Evolutionary conservation across 148 eudicot genomes (phyloP).

Genomic region (Silene conica): DNA sequence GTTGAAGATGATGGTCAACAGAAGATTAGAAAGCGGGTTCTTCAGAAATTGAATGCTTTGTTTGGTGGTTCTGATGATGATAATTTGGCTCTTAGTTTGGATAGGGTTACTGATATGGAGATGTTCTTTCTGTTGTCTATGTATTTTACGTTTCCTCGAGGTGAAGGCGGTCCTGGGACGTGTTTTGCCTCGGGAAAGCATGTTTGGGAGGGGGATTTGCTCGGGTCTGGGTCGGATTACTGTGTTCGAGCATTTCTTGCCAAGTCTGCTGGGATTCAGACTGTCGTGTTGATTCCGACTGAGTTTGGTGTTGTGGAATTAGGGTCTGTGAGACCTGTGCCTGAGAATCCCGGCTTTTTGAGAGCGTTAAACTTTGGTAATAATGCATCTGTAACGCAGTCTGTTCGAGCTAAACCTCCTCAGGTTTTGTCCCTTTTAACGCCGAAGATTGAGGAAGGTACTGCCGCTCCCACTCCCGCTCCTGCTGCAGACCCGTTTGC

Average conservation of each 20-base stretch:
- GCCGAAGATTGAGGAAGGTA: conserved; percentile 37
- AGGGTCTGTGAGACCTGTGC: conserved; percentile 61
- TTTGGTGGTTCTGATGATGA: conserved; percentile 85
- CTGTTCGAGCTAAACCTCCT: conserved; percentile 30
- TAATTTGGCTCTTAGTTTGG: conserved; percentile 67
- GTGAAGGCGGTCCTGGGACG: conserved; percentile 68
- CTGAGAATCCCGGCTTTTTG: conserved; percentile 47
- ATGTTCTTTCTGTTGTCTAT: conserved; percentile 82
- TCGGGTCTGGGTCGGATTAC: conserved; percentile 48
- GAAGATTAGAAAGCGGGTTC: conserved; percentile 73
- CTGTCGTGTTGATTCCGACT: conserved; percentile 77
- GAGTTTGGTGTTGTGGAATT: conserved; percentile 82
- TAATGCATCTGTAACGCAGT: conserved; percentile 32
- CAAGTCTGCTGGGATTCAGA: conserved; percentile 68
- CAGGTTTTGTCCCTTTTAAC: conserved; percentile 21
- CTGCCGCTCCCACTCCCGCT: conserved; percentile 9
- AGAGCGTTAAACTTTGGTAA: conserved; percentile 46
- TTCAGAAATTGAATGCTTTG: conserved; percentile 61
- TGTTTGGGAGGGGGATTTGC: conserved; percentile 53
- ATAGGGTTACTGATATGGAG: conserved; percentile 80
- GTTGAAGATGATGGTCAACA: conserved; percentile 75
- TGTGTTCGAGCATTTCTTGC: conserved; percentile 72
- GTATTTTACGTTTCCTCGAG: conserved; percentile 73
- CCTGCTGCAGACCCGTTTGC: conserved; percentile 12
- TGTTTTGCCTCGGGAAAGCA: conserved; percentile 61